phyloP scores from a whole-genome alignment of 2,329 filamentous ascomycete species.

The Cladosporium sp. region DNA sequence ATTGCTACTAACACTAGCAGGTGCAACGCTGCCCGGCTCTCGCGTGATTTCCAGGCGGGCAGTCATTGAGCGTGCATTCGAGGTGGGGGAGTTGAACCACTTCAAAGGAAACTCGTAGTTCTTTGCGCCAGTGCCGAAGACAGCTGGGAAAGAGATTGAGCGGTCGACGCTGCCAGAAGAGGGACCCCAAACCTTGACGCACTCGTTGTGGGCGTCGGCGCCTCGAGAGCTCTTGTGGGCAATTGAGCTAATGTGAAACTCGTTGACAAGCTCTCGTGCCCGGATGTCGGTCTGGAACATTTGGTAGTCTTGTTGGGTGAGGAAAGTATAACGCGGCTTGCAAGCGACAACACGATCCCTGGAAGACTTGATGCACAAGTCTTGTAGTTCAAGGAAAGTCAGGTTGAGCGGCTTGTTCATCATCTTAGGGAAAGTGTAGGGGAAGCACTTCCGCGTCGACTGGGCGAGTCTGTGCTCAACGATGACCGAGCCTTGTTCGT shows the following conservation, averaged over 20 bases:
- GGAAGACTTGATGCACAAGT: constrained; percentile 6
- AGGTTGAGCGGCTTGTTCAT: constrained; percentile 8
- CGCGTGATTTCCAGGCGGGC: constrained; percentile 4
- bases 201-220: constrained; percentile 8
- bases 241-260: constrained; percentile 8
- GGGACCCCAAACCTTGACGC: constrained; percentile 12
- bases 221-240: constrained; percentile 6
- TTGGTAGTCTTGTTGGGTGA: constrained; percentile 1
- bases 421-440: constrained; percentile 9
- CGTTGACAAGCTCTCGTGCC: constrained; percentile 6
- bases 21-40: constrained; percentile 1
- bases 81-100: constrained; percentile 7
- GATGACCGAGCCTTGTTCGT: constrained; percentile 3
- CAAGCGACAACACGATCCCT: constrained; percentile 7
- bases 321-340: constrained; percentile 10
- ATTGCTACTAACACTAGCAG: neutral
- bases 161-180: constrained; percentile 8
- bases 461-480: constrained; percentile 12
- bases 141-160: constrained; percentile 10
- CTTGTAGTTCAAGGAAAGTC: constrained; percentile 11
- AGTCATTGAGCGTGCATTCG: neutral
- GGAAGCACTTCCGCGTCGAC: constrained; percentile 11
- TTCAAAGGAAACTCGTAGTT: constrained; percentile 11
- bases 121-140: constrained; percentile 5
- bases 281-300: constrained; percentile 9